Percentiles rank a stretch among this genome's conserved stretches.
Evolutionary conservation across 331 rosid genomes (phyloP).

Genomic region (Pyracantha coccinea): DNA sequence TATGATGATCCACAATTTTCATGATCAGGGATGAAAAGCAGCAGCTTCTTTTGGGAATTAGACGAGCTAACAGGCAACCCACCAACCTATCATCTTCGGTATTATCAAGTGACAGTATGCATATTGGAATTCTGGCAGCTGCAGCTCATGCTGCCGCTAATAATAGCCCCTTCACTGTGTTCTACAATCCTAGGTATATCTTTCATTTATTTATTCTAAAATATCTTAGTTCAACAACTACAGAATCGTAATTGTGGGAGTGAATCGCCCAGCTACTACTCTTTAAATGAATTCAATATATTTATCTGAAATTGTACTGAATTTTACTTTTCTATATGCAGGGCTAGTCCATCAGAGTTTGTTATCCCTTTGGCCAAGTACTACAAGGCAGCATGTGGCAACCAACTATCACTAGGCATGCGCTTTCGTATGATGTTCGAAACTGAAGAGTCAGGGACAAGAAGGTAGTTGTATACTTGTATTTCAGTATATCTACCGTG

Average conservation of each 20-base stretch:
- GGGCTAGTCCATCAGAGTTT: slow-evolving; percentile 97
- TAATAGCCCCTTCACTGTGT: slow-evolving; percentile 78
- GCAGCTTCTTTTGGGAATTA: slow-evolving; percentile 90
- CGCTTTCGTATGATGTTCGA: slow-evolving; percentile 97
- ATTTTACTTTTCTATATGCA: slow-evolving; percentile 27
- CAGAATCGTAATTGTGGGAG: background rate
- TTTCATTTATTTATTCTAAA: background rate
- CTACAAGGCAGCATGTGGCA: slow-evolving; percentile 82
- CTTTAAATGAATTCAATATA: background rate
- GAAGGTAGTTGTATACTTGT: slow-evolving; percentile 61
- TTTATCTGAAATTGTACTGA: background rate
- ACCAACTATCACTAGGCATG: slow-evolving; percentile 87
- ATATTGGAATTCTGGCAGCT: slow-evolving; percentile 93
- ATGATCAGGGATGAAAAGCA: slow-evolving; percentile 82
- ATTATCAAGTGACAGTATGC: slow-evolving; percentile 96
- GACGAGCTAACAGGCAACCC: slow-evolving; percentile 90
- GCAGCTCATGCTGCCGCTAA: slow-evolving; percentile 98
- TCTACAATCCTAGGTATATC: slow-evolving; percentile 83
- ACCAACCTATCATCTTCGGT: slow-evolving; percentile 81
- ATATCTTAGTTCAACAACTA: background rate
- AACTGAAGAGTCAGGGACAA: slow-evolving; percentile 94
- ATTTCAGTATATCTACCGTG: slow-evolving; percentile 1
- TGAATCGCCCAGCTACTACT: background rate
- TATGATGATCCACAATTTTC: slow-evolving; percentile 4
- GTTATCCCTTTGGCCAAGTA: slow-evolving; percentile 94